A percentile compares a stretch with the other conserved stretches of the same genome.
Evolutionary conservation across 1,139 yeast species (phyloP).

Genomic region (Pichia norvegensis): DNA sequence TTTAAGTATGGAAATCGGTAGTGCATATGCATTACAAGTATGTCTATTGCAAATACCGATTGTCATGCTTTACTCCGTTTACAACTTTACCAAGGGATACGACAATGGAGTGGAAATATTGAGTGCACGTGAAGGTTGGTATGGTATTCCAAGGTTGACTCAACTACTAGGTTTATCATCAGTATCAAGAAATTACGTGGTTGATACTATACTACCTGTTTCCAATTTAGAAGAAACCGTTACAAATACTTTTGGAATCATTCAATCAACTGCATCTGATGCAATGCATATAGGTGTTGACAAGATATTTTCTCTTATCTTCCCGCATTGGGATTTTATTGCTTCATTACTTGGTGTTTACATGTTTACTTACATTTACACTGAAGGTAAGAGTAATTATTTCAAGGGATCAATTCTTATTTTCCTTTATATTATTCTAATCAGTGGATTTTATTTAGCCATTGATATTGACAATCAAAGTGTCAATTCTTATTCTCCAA

Average conservation of each 20-base stretch:
- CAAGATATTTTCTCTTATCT: slow-evolving; percentile 69
- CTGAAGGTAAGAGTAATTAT: slow-evolving; percentile 94
- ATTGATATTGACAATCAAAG: slow-evolving; percentile 27
- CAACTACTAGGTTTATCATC: slow-evolving; percentile 5
- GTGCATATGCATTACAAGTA: slow-evolving; percentile 96
- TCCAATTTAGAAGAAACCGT: background rate
- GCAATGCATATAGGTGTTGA: slow-evolving; percentile 19
- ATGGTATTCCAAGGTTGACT: slow-evolving; percentile 11
- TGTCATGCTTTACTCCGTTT: slow-evolving; percentile 69
- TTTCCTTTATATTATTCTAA: slow-evolving; percentile 66
- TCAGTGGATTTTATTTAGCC: slow-evolving; percentile 76
- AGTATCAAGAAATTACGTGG: slow-evolving; percentile 2
- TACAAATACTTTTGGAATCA: slow-evolving; percentile 1
- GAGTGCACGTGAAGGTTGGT: slow-evolving; percentile 5
- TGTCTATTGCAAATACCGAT: slow-evolving; percentile 91
- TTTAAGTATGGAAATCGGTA: slow-evolving; percentile 92
- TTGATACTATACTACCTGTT: slow-evolving; percentile 13
- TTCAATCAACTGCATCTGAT: background rate
- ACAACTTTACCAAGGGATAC: slow-evolving; percentile 19
- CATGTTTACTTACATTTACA: slow-evolving; percentile 85
- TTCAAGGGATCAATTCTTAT: slow-evolving; percentile 90
- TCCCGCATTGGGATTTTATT: slow-evolving; percentile 93
- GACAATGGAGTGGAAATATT: slow-evolving; percentile 1
- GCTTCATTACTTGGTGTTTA: slow-evolving; percentile 82
- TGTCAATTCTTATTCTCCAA: background rate